phyloP scores from a whole-genome alignment of 73 alveolate genomes.

The Paramecium pentaurelia region DNA sequence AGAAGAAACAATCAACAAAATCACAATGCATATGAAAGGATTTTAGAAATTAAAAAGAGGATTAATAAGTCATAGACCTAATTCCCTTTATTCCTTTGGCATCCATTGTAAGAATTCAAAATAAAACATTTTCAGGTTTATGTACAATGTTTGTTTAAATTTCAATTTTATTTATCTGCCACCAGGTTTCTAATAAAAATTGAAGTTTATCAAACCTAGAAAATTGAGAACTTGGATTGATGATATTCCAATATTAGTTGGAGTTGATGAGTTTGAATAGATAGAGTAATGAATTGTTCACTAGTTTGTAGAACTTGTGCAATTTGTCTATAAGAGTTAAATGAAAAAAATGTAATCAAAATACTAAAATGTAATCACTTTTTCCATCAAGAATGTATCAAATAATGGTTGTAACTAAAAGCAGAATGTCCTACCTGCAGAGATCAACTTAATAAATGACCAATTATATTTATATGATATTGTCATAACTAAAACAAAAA shows the following conservation, averaged over 20 bases:
- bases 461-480: not conserved
- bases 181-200: not conserved
- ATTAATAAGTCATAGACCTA: not conserved
- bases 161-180: not conserved
- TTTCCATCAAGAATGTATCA: slow-evolving; percentile 15
- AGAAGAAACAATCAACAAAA: not conserved
- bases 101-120: not conserved
- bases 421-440: slow-evolving; percentile 40
- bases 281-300: not conserved
- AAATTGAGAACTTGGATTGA: not conserved
- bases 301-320: not conserved
- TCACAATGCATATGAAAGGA: not conserved
- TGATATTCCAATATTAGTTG: not conserved
- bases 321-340: not conserved
- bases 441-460: not conserved
- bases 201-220: not conserved
- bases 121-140: not conserved
- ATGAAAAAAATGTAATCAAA: not conserved
- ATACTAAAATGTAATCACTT: slow-evolving; percentile 35
- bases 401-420: not conserved
- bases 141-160: not conserved
- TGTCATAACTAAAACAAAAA: not conserved
- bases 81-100: not conserved
- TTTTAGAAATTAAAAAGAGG: not conserved
- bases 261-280: not conserved